Percentiles rank a stretch among this genome's conserved stretches.
phyloP scores from a whole-genome alignment of 2,329 filamentous ascomycete genomes.

The Pseudopithomyces chartarum region DNA sequence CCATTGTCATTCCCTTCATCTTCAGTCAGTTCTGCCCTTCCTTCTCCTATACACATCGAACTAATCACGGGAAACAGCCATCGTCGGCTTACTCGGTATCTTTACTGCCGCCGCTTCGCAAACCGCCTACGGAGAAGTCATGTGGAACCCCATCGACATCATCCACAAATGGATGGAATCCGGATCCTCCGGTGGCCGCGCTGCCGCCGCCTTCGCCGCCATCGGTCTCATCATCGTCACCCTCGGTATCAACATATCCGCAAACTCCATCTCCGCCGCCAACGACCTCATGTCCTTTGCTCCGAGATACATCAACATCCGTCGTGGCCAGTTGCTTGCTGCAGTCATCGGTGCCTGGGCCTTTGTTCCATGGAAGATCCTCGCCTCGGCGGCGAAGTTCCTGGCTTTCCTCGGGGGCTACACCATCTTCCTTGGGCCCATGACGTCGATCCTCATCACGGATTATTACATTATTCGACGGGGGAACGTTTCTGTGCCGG shows the following conservation, averaged over 20 bases:
- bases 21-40: constrained; percentile 14
- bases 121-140: constrained; percentile 28
- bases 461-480: constrained; percentile 32
- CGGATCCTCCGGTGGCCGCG: constrained; percentile 36
- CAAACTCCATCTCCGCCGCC: constrained; percentile 30
- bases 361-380: constrained; percentile 47
- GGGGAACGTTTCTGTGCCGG: constrained; percentile 27
- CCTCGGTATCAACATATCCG: constrained; percentile 43
- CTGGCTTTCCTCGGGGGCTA: constrained; percentile 40
- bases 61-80: constrained; percentile 5
- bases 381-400: constrained; percentile 41
- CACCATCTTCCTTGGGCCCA: constrained; percentile 32
- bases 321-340: constrained; percentile 38
- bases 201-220: constrained; percentile 32
- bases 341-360: constrained; percentile 45
- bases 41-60: no score
- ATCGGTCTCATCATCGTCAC: constrained; percentile 29
- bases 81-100: constrained; percentile 46
- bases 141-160: constrained; percentile 44
- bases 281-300: constrained; percentile 29
- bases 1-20: constrained; percentile 38
- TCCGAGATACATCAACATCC: constrained; percentile 33
- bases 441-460: constrained; percentile 28
- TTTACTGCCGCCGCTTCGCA: constrained; percentile 44
- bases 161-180: constrained; percentile 46